Evolutionary conservation across 345 rosid species (phyloP).

Genomic region (Dipteronia sinensis): DNA sequence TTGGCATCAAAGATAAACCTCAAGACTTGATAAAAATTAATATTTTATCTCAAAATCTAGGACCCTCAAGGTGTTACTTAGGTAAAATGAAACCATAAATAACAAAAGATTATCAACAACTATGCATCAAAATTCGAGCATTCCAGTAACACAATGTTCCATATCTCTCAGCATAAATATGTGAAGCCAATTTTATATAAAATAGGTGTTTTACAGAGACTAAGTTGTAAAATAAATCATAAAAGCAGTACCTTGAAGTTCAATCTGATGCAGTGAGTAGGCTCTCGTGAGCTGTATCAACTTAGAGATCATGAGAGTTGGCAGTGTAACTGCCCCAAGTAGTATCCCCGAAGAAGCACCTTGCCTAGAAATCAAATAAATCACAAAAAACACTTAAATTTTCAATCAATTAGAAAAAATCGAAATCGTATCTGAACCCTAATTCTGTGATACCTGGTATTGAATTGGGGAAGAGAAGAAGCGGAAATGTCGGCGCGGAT

Average conservation of each 20-base stretch:
- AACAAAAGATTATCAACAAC: neutral
- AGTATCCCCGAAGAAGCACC: slow-evolving; percentile 92
- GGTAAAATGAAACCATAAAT: too few species aligned
- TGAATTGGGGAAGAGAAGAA: slow-evolving; percentile 40
- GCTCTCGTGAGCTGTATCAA: slow-evolving; percentile 79
- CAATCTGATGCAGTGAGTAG: slow-evolving; percentile 43
- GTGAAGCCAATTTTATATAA: neutral
- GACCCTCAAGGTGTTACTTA: too few species aligned
- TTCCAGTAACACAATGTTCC: neutral
- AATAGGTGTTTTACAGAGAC: neutral
- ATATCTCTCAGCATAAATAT: neutral
- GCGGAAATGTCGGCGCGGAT: slow-evolving; percentile 53
- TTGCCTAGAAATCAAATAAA: slow-evolving; percentile 41
- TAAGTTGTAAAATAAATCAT: neutral
- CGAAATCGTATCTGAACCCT: neutral
- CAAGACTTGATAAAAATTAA: neutral
- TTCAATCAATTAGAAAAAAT: neutral
- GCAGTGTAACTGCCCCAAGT: slow-evolving; percentile 81
- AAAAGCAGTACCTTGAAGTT: slow-evolving; percentile 49
- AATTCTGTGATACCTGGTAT: slow-evolving; percentile 47
- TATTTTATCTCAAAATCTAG: neutral
- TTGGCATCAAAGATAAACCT: neutral
- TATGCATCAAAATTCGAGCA: neutral
- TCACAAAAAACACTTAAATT: neutral
- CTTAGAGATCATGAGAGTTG: slow-evolving; percentile 73